Evolutionary conservation across 2,329 filamentous ascomycete species (phyloP), one percentile per base, ranked within the genome.

Genomic region (Penicillium sp.): DNA sequence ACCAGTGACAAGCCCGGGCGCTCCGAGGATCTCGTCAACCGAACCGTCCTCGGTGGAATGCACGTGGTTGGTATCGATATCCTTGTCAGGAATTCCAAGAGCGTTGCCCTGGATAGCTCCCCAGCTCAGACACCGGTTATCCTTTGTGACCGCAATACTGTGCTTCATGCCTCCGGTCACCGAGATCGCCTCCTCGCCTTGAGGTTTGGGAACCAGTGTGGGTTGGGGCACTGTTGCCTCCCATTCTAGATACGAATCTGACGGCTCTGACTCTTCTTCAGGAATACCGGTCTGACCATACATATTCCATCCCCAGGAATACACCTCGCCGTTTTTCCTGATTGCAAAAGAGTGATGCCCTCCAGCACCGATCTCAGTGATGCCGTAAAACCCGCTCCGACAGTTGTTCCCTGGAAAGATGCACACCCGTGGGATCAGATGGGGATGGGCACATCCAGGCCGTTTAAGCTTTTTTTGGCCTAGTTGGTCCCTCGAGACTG

Each of bases 291-390:
- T 89, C 79, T 94, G 88, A 63, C 88, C 90, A 75, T 90, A 93
- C 77, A 90, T 91, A 82, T 95, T 95, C 13, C 91, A 82, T 11
- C 91, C 91, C 91, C 91, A 95, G 0, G 87, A 85, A 78, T 86
- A 93, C 35, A 75, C 70, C 38, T 72, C 72, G 29, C 81, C 79
- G 8, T 71, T 60, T 0, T 69, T 70, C 61, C 74, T 73, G 44
- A 83, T 78, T 46, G 81, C 82, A n/a, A 82, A 79, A 1, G 81
- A 81, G 64, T 82, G 80, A 69, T 83, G 81, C 2, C 53, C 46
- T 1, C 73, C 73, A 35, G 67, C 69, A 19, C 67, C 67, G 57
- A 75, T 67, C 17, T 63, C 65, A 50, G 88, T 84, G 62, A 80
- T 78, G 66, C 82, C 81, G 67, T 80, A 81, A 44, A 45, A 30